Conservation (phyloP, 1,284 basidiomycete genomes). For the Sanghuangporus sanghuang region DNA sequence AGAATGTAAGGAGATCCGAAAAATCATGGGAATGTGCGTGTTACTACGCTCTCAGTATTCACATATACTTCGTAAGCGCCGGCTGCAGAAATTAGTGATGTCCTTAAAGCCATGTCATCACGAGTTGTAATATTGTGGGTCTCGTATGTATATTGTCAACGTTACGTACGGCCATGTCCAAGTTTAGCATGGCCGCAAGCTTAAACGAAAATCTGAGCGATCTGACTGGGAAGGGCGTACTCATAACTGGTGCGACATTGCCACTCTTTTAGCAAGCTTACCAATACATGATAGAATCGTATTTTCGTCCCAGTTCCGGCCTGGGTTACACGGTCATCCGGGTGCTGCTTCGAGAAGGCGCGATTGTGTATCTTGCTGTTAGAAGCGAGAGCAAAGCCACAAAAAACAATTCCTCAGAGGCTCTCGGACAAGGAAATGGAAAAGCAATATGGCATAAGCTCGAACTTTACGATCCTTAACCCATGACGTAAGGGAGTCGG, state of each 20-base stretch:
- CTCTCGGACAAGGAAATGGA: constrained; percentile 19
- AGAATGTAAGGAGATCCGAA: no score
- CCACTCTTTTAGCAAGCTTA: not conserved
- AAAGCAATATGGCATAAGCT: constrained; percentile 20
- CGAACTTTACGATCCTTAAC: constrained; percentile 23
- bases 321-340: constrained; percentile 3
- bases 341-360: constrained; percentile 29
- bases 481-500: constrained; percentile 19
- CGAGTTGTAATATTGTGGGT: no score
- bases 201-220: not conserved
- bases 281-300: not conserved
- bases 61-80: no score
- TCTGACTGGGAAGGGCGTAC: not conserved
- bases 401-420: constrained; percentile 28
- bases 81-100: no score
- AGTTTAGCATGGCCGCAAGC: not conserved
- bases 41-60: no score
- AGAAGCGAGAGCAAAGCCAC: constrained; percentile 32
- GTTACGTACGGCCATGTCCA: not conserved
- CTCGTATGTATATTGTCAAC: no score
- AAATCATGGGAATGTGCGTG: no score
- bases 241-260: not conserved
- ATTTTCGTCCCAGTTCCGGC: constrained; percentile 2
- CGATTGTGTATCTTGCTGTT: constrained; percentile 37
- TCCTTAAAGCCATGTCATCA: no score